Evolutionary conservation across 306 rosid genomes (phyloP).

Genomic region (Prunus padus): DNA sequence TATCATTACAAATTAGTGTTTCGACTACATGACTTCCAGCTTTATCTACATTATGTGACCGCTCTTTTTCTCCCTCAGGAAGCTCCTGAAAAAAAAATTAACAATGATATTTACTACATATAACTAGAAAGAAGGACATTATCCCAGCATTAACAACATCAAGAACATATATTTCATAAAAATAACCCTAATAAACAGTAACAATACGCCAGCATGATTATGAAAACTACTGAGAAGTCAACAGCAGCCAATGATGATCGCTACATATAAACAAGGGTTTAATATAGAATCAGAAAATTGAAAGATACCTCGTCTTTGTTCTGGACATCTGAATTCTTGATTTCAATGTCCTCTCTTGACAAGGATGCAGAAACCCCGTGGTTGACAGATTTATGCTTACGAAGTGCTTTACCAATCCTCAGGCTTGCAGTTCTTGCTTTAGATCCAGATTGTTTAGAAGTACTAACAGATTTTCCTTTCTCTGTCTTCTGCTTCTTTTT

Average conservation of each 20-base stretch:
- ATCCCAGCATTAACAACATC: neutral
- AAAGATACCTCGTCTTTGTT: slow-evolving; percentile 67
- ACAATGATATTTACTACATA: slow-evolving; percentile 3
- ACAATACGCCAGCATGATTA: neutral
- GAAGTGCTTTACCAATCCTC: slow-evolving; percentile 48
- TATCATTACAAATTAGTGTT: slow-evolving; percentile 38
- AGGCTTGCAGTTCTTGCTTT: slow-evolving; percentile 32
- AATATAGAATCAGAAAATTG: neutral
- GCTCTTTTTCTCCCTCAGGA: slow-evolving; percentile 45
- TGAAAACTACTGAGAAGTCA: neutral
- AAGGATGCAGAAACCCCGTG: slow-evolving; percentile 48
- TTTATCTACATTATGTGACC: slow-evolving; percentile 41
- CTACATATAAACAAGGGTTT: neutral
- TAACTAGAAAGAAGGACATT: neutral
- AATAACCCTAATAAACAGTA: neutral
- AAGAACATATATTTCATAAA: neutral
- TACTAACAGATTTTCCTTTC: slow-evolving; percentile 49
- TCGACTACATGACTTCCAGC: slow-evolving; percentile 39
- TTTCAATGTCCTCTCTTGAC: slow-evolving; percentile 48
- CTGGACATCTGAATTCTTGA: slow-evolving; percentile 49
- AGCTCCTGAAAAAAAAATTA: slow-evolving; percentile 50
- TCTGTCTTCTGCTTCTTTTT: slow-evolving; percentile 68
- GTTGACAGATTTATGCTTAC: slow-evolving; percentile 64
- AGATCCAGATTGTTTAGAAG: slow-evolving; percentile 45
- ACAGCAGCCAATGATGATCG: neutral